Conservation (phyloP, 1,284 basidiomycete genomes). For the Agroathelia rolfsii region DNA sequence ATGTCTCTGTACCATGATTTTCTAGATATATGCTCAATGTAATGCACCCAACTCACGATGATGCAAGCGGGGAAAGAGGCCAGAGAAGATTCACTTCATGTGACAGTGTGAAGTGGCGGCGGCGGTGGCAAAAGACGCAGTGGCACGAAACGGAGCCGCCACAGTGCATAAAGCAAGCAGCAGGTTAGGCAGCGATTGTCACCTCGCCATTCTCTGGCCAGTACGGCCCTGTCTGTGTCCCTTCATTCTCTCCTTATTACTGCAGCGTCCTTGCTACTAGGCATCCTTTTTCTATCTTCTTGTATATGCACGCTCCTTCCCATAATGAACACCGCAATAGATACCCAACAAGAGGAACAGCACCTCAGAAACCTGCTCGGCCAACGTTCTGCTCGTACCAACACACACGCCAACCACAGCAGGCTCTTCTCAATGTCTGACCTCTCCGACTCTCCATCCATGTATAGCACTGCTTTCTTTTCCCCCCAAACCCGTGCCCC, state of each 20-base stretch:
- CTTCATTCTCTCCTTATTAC: conserved; percentile 11
- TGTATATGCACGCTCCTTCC: conserved; percentile 9
- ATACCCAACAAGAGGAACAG: no score
- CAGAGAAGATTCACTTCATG: no score
- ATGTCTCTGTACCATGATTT: no score
- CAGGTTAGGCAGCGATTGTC: no score
- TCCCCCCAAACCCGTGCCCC: conserved; percentile 33
- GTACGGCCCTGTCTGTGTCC: conserved; percentile 22
- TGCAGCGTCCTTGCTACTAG: no score
- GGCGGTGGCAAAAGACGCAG: no score
- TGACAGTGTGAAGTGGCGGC: no score
- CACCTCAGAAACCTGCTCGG: conserved; percentile 43
- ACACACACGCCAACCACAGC: conserved; percentile 27
- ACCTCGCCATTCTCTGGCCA: conserved; percentile 12
- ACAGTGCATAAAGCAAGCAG: no score
- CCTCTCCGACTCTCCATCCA: conserved; percentile 55
- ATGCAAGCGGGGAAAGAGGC: no score
- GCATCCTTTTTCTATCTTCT: conserved; percentile 10
- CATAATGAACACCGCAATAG: conserved; percentile 9
- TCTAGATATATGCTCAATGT: no score
- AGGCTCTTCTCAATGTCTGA: conserved; percentile 45
- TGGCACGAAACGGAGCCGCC: no score
- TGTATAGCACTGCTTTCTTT: conserved; percentile 51
- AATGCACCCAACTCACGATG: no score
- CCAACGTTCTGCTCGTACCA: conserved; percentile 41